Evolutionary conservation across 2,329 filamentous ascomycete genomes (phyloP).

Genomic region (Trichophaea hybrida): DNA sequence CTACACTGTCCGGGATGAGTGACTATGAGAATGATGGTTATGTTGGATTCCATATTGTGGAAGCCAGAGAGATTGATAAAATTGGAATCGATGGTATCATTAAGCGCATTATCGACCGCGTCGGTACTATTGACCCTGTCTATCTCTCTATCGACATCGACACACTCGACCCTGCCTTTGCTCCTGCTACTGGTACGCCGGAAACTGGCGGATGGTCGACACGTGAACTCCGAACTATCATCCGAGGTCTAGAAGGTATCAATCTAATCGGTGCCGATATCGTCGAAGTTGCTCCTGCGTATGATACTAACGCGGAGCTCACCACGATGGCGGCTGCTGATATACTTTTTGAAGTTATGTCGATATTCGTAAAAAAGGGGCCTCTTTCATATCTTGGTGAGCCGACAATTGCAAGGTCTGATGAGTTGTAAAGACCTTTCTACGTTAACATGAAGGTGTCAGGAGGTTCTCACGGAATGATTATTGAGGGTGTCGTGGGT

Average conservation of each 20-base stretch:
- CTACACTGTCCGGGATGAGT: conserved; percentile 60
- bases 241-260: conserved; percentile 52
- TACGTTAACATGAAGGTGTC: no score
- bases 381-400: conserved; percentile 42
- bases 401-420: conserved; percentile 22
- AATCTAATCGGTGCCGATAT: conserved; percentile 58
- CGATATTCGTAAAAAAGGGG: conserved; percentile 66
- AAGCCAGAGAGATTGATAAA: conserved; percentile 56
- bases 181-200: conserved; percentile 59
- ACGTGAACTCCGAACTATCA: conserved; percentile 55
- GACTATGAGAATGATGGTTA: conserved; percentile 80
- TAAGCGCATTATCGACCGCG: conserved; percentile 58
- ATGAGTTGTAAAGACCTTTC: not conserved
- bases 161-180: conserved; percentile 29
- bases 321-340: conserved; percentile 63
- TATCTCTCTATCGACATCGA: conserved; percentile 64
- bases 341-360: conserved; percentile 63
- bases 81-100: conserved; percentile 62
- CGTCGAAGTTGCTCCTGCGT: conserved; percentile 59
- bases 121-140: conserved; percentile 59
- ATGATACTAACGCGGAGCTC: conserved; percentile 57
- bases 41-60: conserved; percentile 69
- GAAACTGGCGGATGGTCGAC: conserved; percentile 67
- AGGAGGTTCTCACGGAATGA: no score
- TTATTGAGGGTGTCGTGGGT: no score